Percentiles rank a stretch among this genome's conserved stretches.
Evolutionary conservation across 2,329 filamentous ascomycete genomes (phyloP).

Genomic region (Epichloe sp.): DNA sequence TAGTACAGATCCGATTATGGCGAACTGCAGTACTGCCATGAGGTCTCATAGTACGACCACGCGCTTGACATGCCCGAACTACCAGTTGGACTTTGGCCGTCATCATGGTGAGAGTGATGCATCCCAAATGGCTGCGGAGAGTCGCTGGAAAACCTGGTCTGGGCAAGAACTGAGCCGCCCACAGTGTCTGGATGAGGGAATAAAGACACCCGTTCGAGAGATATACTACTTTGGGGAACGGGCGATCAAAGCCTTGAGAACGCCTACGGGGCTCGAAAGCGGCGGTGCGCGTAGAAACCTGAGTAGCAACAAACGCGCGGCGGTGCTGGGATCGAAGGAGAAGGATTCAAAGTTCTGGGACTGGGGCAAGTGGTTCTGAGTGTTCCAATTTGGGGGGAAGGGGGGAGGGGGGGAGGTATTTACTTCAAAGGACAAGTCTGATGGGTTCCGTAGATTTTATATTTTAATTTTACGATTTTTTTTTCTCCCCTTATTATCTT

Average conservation of each 20-base stretch:
- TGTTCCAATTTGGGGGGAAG: background rate
- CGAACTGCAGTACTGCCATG: background rate
- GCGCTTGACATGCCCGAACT: background rate
- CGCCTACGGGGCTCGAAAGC: background rate
- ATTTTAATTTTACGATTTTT: slow-evolving; percentile 1
- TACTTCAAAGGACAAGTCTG: background rate
- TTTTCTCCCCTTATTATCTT: slow-evolving; percentile 7
- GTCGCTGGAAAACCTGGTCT: background rate
- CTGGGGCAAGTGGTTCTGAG: slow-evolving; percentile 18
- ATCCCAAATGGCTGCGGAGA: background rate
- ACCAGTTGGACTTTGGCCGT: background rate
- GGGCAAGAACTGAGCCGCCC: background rate
- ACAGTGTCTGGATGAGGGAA: background rate
- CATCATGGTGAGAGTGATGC: background rate
- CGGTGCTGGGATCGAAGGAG: slow-evolving; percentile 7
- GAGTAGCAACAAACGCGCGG: background rate
- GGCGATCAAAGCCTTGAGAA: slow-evolving; percentile 3
- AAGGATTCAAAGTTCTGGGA: slow-evolving; percentile 14
- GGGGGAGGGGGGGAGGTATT: too few species aligned
- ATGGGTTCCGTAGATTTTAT: background rate
- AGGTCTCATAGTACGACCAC: background rate
- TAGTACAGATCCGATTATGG: background rate
- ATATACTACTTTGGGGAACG: slow-evolving; percentile 7
- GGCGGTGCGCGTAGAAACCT: background rate
- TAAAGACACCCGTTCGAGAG: background rate